Percentiles rank a stretch among this genome's conserved stretches.
phyloP scores from a whole-genome alignment of 352 stramenopile species.

The Globisporangium megalacanthum region DNA sequence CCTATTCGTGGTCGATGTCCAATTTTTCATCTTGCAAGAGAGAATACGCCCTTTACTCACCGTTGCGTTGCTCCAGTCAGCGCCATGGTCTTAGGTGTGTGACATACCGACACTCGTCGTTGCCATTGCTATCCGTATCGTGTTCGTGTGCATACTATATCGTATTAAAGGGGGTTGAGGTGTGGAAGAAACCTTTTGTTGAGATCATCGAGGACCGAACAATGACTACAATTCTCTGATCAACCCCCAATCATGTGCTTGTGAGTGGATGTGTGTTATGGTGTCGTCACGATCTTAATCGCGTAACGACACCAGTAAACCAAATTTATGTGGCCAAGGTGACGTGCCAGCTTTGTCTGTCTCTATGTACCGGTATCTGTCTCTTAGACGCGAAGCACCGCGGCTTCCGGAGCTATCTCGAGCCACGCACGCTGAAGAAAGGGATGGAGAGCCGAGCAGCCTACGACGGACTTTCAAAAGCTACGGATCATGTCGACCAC shows the following conservation, averaged over 20 bases:
- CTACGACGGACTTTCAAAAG: too few relatives aligned
- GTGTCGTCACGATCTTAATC: too few relatives aligned
- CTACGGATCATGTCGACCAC: too few relatives aligned
- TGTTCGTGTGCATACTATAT: not conserved
- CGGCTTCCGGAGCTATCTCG: too few relatives aligned
- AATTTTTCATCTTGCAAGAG: conserved; percentile 85
- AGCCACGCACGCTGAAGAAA: too few relatives aligned
- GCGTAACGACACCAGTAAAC: too few relatives aligned
- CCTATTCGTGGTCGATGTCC: conserved; percentile 66
- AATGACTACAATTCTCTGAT: conserved; percentile 90
- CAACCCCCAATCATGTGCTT: conserved; percentile 26
- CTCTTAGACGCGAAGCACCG: too few relatives aligned
- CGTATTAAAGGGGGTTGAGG: conserved; percentile 30
- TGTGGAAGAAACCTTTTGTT: conserved; percentile 75
- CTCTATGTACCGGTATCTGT: too few relatives aligned
- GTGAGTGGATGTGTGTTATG: too few relatives aligned
- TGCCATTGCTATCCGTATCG: conserved; percentile 3
- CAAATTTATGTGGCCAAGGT: too few relatives aligned
- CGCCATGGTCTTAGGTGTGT: conserved; percentile 77
- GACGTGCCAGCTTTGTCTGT: too few relatives aligned
- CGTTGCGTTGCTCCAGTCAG: conserved; percentile 45
- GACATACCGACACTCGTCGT: conserved; percentile 19
- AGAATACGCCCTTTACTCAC: conserved; percentile 67
- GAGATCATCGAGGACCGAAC: conserved; percentile 67
- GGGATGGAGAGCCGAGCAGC: too few relatives aligned